phyloP scores from a whole-genome alignment of 2,329 filamentous ascomycete genomes.

The Diaporthe sp. region DNA sequence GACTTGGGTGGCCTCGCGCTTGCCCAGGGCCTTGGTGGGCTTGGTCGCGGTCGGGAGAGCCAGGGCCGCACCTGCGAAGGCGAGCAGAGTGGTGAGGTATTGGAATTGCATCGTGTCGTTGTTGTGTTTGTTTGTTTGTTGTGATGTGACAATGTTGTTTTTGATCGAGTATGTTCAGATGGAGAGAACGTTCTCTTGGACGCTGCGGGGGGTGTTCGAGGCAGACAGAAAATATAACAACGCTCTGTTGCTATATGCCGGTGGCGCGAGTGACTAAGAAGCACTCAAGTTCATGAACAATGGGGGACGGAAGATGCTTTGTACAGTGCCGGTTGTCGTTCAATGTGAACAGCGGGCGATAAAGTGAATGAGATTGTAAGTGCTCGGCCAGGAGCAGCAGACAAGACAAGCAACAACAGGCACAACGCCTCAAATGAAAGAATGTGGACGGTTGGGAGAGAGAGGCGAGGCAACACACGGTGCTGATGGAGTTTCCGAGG shows the following conservation, averaged over 20 bases:
- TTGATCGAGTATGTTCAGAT: neutral
- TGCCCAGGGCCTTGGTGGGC: constrained; percentile 35
- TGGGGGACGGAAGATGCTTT: constrained; percentile 14
- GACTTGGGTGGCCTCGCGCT: constrained; percentile 50
- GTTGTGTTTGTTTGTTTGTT: neutral
- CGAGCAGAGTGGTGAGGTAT: constrained; percentile 45
- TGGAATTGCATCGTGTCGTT: constrained; percentile 48
- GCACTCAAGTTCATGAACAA: neutral
- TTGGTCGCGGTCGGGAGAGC: constrained; percentile 42
- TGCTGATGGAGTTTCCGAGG: neutral
- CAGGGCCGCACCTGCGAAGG: constrained; percentile 46
- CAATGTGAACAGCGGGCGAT: neutral
- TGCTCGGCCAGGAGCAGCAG: constrained; percentile 30
- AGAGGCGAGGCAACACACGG: constrained; percentile 6
- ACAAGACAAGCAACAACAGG: constrained; percentile 28
- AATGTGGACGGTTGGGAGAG: neutral
- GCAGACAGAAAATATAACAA: neutral
- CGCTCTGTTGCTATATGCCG: neutral
- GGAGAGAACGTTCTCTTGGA: neutral
- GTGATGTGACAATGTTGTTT: neutral
- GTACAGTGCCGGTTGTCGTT: neutral
- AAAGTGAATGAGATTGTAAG: constrained; percentile 18
- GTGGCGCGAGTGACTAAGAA: neutral
- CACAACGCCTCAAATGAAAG: constrained; percentile 15
- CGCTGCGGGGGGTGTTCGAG: neutral